phyloP scores from a whole-genome alignment of 441 rosid species.

The Gossypium schwendimanii region DNA sequence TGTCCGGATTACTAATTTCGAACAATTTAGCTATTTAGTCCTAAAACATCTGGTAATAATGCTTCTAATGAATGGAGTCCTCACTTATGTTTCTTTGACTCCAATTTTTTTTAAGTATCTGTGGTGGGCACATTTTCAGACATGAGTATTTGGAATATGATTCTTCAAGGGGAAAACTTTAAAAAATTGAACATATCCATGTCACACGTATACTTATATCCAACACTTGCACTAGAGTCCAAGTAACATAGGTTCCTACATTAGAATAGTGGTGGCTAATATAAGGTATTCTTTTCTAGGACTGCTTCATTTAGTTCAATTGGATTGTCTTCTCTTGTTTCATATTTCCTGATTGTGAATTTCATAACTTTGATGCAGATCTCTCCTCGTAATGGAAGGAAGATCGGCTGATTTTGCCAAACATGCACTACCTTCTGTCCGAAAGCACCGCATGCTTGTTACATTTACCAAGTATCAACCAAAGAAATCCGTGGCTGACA shows the following conservation, averaged over 20 bases:
- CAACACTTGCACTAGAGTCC: neutral
- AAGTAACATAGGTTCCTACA: neutral
- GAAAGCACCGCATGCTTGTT: slow-evolving; percentile 65
- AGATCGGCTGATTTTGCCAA: slow-evolving; percentile 32
- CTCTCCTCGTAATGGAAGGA: slow-evolving; percentile 46
- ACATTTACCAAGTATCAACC: slow-evolving; percentile 67
- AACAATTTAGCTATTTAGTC: neutral
- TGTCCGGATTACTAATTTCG: neutral
- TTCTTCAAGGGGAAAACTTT: neutral
- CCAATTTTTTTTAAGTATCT: neutral
- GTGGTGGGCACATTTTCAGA: neutral
- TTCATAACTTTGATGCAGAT: slow-evolving; percentile 34
- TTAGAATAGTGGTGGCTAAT: neutral
- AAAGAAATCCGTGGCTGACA: slow-evolving; percentile 35
- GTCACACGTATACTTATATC: neutral
- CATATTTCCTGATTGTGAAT: slow-evolving; percentile 2
- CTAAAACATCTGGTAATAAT: neutral
- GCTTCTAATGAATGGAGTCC: neutral
- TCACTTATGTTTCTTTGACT: neutral
- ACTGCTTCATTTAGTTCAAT: neutral
- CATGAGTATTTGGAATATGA: neutral
- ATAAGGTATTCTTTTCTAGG: neutral
- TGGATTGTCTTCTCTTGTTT: neutral
- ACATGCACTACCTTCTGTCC: slow-evolving; percentile 60
- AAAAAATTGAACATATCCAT: neutral